phyloP scores from a whole-genome alignment of 305 asterid genomes.

The Plantago coronopus region DNA sequence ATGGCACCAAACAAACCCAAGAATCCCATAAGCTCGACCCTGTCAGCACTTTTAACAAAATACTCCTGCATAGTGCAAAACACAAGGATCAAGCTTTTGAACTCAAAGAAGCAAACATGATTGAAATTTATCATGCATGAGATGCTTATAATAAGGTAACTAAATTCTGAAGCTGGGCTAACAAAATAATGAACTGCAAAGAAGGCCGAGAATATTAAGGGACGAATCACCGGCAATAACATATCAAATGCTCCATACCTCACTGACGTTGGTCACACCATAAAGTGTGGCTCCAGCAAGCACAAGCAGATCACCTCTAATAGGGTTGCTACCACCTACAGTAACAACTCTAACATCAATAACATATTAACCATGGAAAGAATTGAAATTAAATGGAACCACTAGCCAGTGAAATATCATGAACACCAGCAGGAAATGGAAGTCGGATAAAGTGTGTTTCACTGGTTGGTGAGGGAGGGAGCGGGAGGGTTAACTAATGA shows the following conservation, averaged over 20 bases:
- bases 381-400: not conserved
- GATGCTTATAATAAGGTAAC: not conserved
- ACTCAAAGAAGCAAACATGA: not conserved
- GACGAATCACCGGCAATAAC: conserved; percentile 11
- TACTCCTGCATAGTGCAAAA: conserved; percentile 59
- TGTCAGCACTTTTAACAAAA: conserved; percentile 86
- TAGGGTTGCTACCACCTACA: conserved; percentile 80
- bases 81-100: conserved; percentile 9
- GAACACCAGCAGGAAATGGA: too few species aligned
- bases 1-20: conserved; percentile 93
- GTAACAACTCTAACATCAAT: conserved; percentile 16
- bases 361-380: conserved; percentile 2
- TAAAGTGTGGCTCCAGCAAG: conserved; percentile 85
- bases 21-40: conserved; percentile 91
- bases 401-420: not conserved
- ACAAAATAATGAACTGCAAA: conserved; percentile 7
- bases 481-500: too few species aligned
- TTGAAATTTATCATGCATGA: not conserved
- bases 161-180: not conserved
- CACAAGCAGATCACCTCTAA: conserved; percentile 79
- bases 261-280: conserved; percentile 83
- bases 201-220: not conserved
- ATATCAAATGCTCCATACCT: conserved; percentile 43
- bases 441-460: too few species aligned
- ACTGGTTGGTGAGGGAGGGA: too few species aligned